Percentiles rank a stretch among this genome's conserved stretches.
Evolutionary conservation across 1,284 basidiomycete species (phyloP).

Genomic region (Retiboletus fuscus): DNA sequence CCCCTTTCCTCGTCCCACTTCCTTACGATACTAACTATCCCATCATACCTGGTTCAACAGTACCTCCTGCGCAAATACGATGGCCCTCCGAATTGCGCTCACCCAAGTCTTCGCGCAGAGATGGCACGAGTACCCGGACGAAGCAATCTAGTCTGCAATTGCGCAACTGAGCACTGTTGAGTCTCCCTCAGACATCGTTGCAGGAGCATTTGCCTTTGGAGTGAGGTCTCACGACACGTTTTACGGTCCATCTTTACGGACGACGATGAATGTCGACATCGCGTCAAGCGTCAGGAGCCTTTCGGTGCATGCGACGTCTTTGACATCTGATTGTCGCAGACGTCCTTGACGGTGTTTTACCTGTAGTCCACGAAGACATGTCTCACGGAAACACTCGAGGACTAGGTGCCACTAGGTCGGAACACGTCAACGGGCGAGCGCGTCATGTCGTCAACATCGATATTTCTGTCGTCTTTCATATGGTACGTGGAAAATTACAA

Average conservation of each 20-base stretch:
- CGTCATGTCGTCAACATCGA: conserved; percentile 25
- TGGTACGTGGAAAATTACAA: conserved; percentile 14
- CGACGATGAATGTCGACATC: conserved; percentile 64
- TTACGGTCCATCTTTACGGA: conserved; percentile 74
- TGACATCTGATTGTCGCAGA: conserved; percentile 3
- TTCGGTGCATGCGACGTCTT: conserved; percentile 55
- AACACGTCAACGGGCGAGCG: conserved; percentile 46
- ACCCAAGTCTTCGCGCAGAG: conserved; percentile 64
- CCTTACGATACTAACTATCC: conserved; percentile 50
- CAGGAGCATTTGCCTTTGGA: conserved; percentile 69
- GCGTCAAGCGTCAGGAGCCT: conserved; percentile 66
- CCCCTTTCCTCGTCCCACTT: conserved; percentile 70
- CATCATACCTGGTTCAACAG: conserved; percentile 41
- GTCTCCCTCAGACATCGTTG: conserved; percentile 60
- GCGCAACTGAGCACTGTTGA: conserved; percentile 57
- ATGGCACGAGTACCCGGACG: conserved; percentile 80
- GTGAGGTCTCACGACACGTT: conserved; percentile 71
- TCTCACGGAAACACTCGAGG: conserved; percentile 76
- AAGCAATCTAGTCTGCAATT: conserved; percentile 72
- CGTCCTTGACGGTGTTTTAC: conserved; percentile 27
- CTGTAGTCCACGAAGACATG: conserved; percentile 76
- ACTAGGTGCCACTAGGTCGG: conserved; percentile 61
- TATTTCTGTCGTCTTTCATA: conserved; percentile 12
- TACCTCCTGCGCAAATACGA: conserved; percentile 22
- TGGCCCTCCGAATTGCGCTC: conserved; percentile 35